phyloP scores from a whole-genome alignment of 1,284 basidiomycete species.

The Cronartium quercuum region DNA sequence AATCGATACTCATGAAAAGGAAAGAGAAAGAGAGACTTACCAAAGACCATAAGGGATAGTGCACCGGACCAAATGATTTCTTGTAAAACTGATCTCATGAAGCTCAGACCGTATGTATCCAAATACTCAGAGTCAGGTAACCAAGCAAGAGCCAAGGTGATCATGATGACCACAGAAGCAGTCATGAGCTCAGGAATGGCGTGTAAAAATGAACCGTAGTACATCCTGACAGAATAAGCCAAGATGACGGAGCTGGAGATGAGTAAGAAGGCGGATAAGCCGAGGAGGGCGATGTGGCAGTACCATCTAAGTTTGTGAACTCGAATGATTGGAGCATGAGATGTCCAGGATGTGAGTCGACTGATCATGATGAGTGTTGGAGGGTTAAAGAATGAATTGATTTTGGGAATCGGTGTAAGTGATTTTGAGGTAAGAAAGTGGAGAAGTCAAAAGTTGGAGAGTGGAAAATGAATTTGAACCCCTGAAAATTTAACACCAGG shows the following conservation, averaged over 20 bases:
- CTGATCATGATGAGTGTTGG: background rate
- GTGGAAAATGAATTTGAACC: background rate
- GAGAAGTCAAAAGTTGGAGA: background rate
- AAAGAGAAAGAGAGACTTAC: background rate
- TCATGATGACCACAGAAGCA: slow-evolving; percentile 5
- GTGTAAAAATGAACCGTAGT: slow-evolving; percentile 8
- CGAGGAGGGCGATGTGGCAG: slow-evolving; percentile 11
- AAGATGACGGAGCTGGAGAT: slow-evolving; percentile 25
- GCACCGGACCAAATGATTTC: slow-evolving; percentile 18
- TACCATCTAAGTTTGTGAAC: slow-evolving; percentile 24
- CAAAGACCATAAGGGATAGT: background rate
- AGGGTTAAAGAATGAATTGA: background rate
- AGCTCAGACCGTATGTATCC: slow-evolving; percentile 6
- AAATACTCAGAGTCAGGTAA: slow-evolving; percentile 14
- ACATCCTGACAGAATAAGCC: slow-evolving; percentile 35
- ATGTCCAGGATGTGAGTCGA: slow-evolving; percentile 9
- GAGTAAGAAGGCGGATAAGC: slow-evolving; percentile 11
- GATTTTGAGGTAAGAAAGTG: background rate
- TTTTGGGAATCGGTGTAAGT: background rate
- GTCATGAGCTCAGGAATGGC: slow-evolving; percentile 17
- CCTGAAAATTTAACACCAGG: background rate
- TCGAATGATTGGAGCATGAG: background rate
- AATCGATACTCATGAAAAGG: too few species aligned
- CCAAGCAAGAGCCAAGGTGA: slow-evolving; percentile 22
- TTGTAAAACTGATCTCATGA: slow-evolving; percentile 11